Conservation (phyloP, 306 rosid species). For the Rubus idaeus region DNA sequence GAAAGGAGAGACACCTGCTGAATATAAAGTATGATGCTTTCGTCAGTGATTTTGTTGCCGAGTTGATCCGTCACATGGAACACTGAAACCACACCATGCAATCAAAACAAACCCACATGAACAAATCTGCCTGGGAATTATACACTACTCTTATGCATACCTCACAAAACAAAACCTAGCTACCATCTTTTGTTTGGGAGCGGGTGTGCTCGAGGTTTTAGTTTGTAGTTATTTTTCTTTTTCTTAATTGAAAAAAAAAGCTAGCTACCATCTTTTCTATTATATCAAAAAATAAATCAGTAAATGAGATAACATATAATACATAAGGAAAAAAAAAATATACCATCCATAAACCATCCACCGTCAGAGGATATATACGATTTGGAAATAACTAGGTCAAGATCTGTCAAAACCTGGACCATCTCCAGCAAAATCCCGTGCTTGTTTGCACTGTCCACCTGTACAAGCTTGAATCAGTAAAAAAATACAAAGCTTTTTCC, state of each 20-base stretch:
- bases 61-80: constrained; percentile 86
- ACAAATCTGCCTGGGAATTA: constrained; percentile 10
- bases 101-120: constrained; percentile 30
- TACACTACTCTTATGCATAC: constrained; percentile 3
- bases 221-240: too few relatives aligned
- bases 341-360: constrained; percentile 98
- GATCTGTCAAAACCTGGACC: constrained; percentile 96
- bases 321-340: background rate
- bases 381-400: constrained; percentile 84
- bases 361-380: constrained; percentile 95
- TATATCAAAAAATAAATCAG: background rate
- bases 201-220: too few relatives aligned
- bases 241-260: too few relatives aligned
- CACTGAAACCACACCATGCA: constrained; percentile 49
- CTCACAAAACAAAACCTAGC: constrained; percentile 12
- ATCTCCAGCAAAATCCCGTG: constrained; percentile 86
- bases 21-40: constrained; percentile 60
- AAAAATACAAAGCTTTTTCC: background rate
- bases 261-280: background rate
- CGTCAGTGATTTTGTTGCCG: constrained; percentile 78
- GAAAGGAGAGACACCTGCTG: constrained; percentile 49
- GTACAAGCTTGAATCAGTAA: constrained; percentile 8
- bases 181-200: background rate
- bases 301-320: background rate
- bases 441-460: constrained; percentile 98